Percentiles rank a stretch among this genome's conserved stretches.
These are phyloP conservation scores for Thraustochytrium sp. DNA, from an alignment of 352 stramenopile species.

Conservation along the genomic window DNA sequence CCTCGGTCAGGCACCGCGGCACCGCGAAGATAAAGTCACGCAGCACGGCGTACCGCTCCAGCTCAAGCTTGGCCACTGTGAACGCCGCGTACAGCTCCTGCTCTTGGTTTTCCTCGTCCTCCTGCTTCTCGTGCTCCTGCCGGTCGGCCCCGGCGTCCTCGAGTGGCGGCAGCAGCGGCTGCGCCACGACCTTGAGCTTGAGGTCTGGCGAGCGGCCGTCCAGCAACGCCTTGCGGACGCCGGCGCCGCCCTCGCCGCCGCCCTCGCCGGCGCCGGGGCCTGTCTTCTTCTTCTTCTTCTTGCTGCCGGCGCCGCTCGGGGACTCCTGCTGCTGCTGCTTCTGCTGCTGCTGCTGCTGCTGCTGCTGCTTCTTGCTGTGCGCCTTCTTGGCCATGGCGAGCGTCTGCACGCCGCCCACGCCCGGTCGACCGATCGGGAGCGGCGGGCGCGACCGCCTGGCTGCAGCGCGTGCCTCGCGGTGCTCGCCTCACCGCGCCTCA, in stretches of 20 bases:
- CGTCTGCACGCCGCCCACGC: not conserved
- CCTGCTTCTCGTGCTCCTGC: not conserved
- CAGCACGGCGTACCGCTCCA: not conserved
- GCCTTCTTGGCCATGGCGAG: not conserved
- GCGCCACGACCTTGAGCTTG: not conserved
- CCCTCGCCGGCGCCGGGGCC: not conserved
- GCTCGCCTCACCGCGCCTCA: too few species aligned
- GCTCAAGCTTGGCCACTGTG: not conserved
- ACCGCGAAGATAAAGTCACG: constrained; percentile 21
- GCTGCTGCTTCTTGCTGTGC: not conserved
- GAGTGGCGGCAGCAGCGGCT: not conserved
- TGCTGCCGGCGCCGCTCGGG: not conserved
- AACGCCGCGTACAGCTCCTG: too few species aligned
- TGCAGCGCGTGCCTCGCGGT: too few species aligned
- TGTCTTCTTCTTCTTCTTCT: not conserved
- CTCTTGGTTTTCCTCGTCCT: not conserved
- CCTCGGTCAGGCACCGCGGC: not conserved
- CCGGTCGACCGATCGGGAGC: too few species aligned
- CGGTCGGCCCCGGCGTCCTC: not conserved
- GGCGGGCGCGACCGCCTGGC: too few species aligned
- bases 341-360: not conserved
- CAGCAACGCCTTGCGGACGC: not conserved
- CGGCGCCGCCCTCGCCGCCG: not conserved
- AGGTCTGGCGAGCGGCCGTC: not conserved
- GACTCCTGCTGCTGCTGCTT: not conserved